Evolutionary conservation across 352 stramenopile genomes (phyloP).

Genomic region (Globisporangium perplexum): DNA sequence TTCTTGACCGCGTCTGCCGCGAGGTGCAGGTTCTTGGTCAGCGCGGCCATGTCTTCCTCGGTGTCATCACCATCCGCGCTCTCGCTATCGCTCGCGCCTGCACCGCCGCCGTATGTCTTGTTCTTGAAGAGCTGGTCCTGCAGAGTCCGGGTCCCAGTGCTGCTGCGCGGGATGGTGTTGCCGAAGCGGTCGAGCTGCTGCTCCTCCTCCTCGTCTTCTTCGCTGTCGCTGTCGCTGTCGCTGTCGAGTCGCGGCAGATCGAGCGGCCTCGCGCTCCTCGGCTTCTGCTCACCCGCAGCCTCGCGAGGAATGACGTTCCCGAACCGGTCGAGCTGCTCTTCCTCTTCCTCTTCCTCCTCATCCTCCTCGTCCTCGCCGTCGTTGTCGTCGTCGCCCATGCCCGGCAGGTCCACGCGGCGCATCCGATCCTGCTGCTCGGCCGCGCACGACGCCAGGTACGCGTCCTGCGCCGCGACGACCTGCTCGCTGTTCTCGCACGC

Average conservation of each 20-base stretch:
- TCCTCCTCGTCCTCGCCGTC: conserved; percentile 31
- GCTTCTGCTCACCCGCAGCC: background rate
- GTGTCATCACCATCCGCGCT: conserved; percentile 5
- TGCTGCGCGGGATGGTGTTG: conserved; percentile 4
- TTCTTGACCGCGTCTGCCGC: conserved; percentile 46
- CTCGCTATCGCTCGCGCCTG: background rate
- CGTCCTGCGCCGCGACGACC: conserved; percentile 72
- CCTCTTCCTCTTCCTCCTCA: conserved; percentile 8
- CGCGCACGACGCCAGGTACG: conserved; percentile 60
- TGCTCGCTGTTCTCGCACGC: conserved; percentile 61
- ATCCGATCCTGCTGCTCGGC: conserved; percentile 48
- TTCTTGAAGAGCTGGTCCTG: conserved; percentile 45
- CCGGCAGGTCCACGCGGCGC: conserved; percentile 52
- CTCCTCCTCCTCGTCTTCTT: conserved; percentile 11
- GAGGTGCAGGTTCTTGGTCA: conserved; percentile 64
- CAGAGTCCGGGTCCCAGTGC: conserved; percentile 9
- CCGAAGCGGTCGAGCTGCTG: conserved; percentile 16
- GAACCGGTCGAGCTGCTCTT: conserved; percentile 15
- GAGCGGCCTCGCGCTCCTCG: conserved; percentile 13
- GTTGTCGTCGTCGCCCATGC: conserved; percentile 50
- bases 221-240: conserved; percentile 15
- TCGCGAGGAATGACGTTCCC: background rate
- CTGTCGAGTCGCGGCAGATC: conserved; percentile 19
- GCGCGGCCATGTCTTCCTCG: conserved; percentile 43
- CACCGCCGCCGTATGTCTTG: conserved; percentile 32